A percentile compares a stretch with the other conserved stretches of the same genome.
Conservation (phyloP, 129 eudicot species). For the Saposhnikovia divaricata region DNA sequence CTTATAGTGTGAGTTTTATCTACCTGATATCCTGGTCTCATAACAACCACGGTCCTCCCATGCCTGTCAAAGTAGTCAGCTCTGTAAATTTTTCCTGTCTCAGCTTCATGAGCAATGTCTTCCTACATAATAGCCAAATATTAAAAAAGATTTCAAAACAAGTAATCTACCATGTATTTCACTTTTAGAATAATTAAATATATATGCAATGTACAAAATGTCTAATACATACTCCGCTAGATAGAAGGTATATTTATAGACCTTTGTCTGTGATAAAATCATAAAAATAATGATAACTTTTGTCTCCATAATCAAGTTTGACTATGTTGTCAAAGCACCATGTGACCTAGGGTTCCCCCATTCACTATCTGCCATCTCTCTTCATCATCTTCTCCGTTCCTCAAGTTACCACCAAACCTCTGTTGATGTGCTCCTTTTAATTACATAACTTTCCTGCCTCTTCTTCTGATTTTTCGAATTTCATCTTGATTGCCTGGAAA, state of each 20-base stretch:
- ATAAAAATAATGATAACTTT: neutral
- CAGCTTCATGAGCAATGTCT: conserved; percentile 30
- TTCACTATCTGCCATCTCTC: neutral
- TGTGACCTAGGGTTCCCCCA: neutral
- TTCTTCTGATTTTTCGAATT: neutral
- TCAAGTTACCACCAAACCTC: neutral
- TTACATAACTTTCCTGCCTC: neutral
- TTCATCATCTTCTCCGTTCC: neutral
- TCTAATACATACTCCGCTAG: neutral
- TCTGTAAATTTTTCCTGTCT: conserved; percentile 28
- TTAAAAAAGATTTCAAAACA: neutral
- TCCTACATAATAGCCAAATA: conserved; percentile 15
- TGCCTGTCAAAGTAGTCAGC: conserved; percentile 25
- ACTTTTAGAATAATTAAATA: neutral
- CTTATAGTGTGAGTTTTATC: neutral
- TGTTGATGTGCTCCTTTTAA: neutral
- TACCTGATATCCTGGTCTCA: conserved; percentile 33
- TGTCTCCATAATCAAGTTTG: neutral
- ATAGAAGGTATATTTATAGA: too few relatives aligned
- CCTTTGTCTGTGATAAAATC: neutral
- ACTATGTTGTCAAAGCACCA: neutral
- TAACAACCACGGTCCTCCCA: conserved; percentile 28
- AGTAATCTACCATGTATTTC: neutral
- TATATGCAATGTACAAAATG: neutral
- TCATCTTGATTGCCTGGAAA: too few relatives aligned